Evolutionary conservation across 495 filamentous ascomycete species (phyloP).

Genomic region (Penicillium soppii): DNA sequence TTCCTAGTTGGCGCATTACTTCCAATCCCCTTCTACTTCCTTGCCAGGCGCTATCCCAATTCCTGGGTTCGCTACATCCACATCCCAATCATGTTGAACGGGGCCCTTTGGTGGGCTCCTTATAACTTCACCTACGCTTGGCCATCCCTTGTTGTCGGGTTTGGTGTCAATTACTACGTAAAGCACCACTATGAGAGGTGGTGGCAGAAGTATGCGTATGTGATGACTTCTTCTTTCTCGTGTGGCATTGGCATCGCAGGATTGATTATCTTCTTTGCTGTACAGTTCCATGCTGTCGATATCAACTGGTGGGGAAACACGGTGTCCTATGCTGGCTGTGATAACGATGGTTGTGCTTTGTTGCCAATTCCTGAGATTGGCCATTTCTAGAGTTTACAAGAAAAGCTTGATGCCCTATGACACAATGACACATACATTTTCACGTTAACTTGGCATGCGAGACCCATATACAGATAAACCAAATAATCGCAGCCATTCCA

Average conservation of each 20-base stretch:
- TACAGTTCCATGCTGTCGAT: slow-evolving; percentile 43
- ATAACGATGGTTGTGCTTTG: background rate
- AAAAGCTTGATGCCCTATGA: too few relatives aligned
- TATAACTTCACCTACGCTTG: slow-evolving; percentile 42
- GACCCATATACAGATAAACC: too few relatives aligned
- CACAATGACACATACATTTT: too few relatives aligned
- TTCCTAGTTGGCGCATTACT: slow-evolving; percentile 34
- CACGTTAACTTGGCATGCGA: too few relatives aligned
- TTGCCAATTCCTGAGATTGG: background rate
- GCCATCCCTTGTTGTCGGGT: slow-evolving; percentile 42
- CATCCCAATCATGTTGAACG: slow-evolving; percentile 33
- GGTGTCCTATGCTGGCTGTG: slow-evolving; percentile 4
- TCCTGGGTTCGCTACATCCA: slow-evolving; percentile 27
- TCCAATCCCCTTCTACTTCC: slow-evolving; percentile 32
- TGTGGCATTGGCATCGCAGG: slow-evolving; percentile 63
- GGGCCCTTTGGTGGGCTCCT: slow-evolving; percentile 30
- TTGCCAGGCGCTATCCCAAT: slow-evolving; percentile 30
- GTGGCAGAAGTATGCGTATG: slow-evolving; percentile 67
- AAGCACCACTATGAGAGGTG: slow-evolving; percentile 53
- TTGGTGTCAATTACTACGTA: slow-evolving; percentile 56
- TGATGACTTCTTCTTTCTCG: slow-evolving; percentile 54
- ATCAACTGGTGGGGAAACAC: slow-evolving; percentile 5
- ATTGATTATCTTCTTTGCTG: slow-evolving; percentile 52
- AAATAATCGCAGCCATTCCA: too few relatives aligned
- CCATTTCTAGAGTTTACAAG: too few relatives aligned